These are phyloP conservation scores for Pyropia haitanensis DNA, from an alignment of 23 red algal genomes.

Conservation along the genomic window DNA sequence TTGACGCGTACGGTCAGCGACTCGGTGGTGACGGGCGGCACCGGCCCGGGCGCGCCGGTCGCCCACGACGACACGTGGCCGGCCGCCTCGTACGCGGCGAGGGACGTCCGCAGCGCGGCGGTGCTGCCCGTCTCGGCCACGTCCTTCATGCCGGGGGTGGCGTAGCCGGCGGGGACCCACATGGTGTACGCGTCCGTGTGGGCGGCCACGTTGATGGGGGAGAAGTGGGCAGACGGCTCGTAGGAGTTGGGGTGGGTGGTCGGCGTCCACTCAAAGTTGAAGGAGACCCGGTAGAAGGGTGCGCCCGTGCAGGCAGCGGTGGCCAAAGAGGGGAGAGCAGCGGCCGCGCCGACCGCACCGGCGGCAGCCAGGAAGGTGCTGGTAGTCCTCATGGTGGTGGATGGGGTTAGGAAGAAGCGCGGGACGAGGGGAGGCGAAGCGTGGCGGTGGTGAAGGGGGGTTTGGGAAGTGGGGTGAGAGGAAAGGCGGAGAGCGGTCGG, in stretches of 20 bases:
- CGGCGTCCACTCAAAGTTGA: background rate
- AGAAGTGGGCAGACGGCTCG: slow-evolving; percentile 2
- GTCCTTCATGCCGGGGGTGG: slow-evolving; percentile 3
- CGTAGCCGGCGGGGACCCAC: background rate
- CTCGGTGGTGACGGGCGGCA: background rate
- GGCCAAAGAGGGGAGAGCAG: no score
- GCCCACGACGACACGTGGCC: background rate
- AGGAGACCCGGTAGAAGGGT: background rate
- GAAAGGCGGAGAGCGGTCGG: no score
- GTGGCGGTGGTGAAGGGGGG: no score
- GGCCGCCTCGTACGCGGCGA: background rate
- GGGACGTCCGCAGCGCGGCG: background rate
- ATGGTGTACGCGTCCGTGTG: background rate
- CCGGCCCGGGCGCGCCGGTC: background rate
- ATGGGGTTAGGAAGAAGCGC: no score
- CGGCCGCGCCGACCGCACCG: no score
- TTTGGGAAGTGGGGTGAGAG: no score
- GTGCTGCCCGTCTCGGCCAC: slow-evolving; percentile 3
- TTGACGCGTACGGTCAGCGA: background rate
- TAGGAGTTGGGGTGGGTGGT: background rate
- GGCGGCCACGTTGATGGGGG: background rate
- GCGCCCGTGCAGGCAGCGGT: background rate
- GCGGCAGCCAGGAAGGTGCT: no score
- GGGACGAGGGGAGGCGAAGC: no score
- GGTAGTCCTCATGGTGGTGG: no score